Evolutionary conservation across 2,329 filamentous ascomycete species (phyloP), one percentile per base, ranked within the genome.

Genomic region (Cucurbitaria berberidis): DNA sequence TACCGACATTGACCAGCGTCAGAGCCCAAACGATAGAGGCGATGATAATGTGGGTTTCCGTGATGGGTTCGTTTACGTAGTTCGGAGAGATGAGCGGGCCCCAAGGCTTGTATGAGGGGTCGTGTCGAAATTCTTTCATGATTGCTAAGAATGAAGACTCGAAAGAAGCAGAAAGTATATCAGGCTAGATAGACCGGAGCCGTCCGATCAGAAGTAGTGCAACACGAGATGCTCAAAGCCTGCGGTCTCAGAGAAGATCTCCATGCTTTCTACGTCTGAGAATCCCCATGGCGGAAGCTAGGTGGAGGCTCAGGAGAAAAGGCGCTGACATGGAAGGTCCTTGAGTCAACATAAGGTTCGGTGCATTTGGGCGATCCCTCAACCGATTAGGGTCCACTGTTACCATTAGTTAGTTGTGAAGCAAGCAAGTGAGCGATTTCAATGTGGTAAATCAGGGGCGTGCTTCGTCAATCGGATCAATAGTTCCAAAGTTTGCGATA

Each of bases 31-130:
- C 67, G 1, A 64, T 34, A 1, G 68, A 67, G 16, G 70, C 66
- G n/a, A 72, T 66, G 34, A 66, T 63, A 42, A 75, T 64, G 35
- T 75, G 70, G 40, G 58, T 24, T n/a, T 47, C 46, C 2, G 65
- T 71, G 36, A 74, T 73, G 15, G 53, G n/a, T 40, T 74, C 63
- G 15, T 60, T 60, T 10, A 53, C 30, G 42, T 66, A 75, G 3
- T 42, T 35, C 9, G 48, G 54, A 2, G 63, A 66, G 39, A 70
- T 65, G 38, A 67, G 45, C 26, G 67, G 67, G 2, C 67, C 67
- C 66, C 61, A 66, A 15, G 66, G 58, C 36, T 55, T 43, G 48
- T 66, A 68, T 13, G 53, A 58, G 4, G 61, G 58, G 18, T 51
- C 48, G 18, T 53, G 34, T n/a, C 39, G 46, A 27, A 54, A 68